phyloP scores from a whole-genome alignment of 2,329 filamentous ascomycete species.

The Epichloe amarillans region DNA sequence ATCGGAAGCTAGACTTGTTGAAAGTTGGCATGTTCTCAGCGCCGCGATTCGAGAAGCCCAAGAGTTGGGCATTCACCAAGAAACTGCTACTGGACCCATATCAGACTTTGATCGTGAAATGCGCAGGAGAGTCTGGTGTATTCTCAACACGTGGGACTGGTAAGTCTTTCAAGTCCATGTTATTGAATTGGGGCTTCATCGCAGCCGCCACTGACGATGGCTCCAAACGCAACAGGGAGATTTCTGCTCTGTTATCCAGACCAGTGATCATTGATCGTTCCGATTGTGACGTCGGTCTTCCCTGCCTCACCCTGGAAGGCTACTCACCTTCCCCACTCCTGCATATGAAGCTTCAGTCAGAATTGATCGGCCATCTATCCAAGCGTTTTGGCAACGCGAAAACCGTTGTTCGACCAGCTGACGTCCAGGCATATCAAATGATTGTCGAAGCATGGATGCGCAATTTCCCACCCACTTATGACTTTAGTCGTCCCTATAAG shows the following conservation, averaged over 20 bases:
- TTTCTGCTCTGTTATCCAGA: constrained; percentile 20
- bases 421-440: constrained; percentile 19
- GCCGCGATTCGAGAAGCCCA: constrained; percentile 23
- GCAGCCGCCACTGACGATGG: too few species aligned
- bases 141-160: constrained; percentile 26
- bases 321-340: constrained; percentile 19
- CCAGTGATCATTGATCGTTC: constrained; percentile 22
- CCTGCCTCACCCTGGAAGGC: constrained; percentile 20
- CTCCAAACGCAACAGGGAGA: constrained; percentile 14
- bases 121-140: constrained; percentile 22
- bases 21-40: constrained; percentile 24
- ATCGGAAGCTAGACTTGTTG: constrained; percentile 22
- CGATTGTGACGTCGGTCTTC: constrained; percentile 19
- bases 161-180: constrained; percentile 9
- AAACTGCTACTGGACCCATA: constrained; percentile 13
- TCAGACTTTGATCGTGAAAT: constrained; percentile 24
- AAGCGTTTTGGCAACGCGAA: constrained; percentile 18
- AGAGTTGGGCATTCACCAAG: constrained; percentile 22
- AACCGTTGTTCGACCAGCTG: constrained; percentile 14
- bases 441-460: constrained; percentile 29
- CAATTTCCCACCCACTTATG: constrained; percentile 28
- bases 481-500: constrained; percentile 25
- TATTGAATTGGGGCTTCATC: background rate
- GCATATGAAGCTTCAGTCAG: constrained; percentile 24
- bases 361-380: constrained; percentile 19